Evolutionary conservation across 108 stramenopile species (phyloP).

Genomic region (Cyclotella cryptica): DNA sequence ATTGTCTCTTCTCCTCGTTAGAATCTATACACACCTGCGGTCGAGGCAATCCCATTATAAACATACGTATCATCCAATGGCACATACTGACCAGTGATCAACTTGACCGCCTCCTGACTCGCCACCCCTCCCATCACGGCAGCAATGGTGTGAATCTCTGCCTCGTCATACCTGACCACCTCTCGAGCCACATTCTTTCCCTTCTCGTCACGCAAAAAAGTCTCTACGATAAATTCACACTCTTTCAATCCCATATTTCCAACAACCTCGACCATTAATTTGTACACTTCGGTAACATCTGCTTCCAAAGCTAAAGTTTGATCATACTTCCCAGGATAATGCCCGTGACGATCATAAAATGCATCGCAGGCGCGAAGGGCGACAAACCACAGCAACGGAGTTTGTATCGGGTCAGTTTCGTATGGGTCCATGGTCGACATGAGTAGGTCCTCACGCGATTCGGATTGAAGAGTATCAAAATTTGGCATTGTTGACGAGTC

Average conservation of each 20-base stretch:
- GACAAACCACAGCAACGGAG: slow-evolving; percentile 84
- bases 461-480: slow-evolving; percentile 29
- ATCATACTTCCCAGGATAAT: slow-evolving; percentile 79
- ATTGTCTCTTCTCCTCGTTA: slow-evolving; percentile 28
- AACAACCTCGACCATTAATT: slow-evolving; percentile 52
- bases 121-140: slow-evolving; percentile 93
- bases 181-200: slow-evolving; percentile 71
- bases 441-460: slow-evolving; percentile 57
- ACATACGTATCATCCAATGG: slow-evolving; percentile 92
- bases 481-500: slow-evolving; percentile 13
- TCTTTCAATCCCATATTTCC: slow-evolving; percentile 56
- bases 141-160: slow-evolving; percentile 90
- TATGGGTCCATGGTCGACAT: slow-evolving; percentile 67
- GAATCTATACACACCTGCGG: slow-evolving; percentile 82
- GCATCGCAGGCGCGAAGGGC: slow-evolving; percentile 81
- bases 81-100: slow-evolving; percentile 93
- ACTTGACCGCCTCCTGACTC: slow-evolving; percentile 95
- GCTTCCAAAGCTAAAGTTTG: slow-evolving; percentile 57
- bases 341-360: slow-evolving; percentile 67
- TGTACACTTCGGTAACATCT: slow-evolving; percentile 65
- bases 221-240: slow-evolving; percentile 52
- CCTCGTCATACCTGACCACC: slow-evolving; percentile 86
- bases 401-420: slow-evolving; percentile 75
- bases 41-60: slow-evolving; percentile 95
- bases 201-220: slow-evolving; percentile 29